Evolutionary conservation across 2,329 filamentous ascomycete genomes (phyloP).

Genomic region (Sporothrix brunneoviolacea): DNA sequence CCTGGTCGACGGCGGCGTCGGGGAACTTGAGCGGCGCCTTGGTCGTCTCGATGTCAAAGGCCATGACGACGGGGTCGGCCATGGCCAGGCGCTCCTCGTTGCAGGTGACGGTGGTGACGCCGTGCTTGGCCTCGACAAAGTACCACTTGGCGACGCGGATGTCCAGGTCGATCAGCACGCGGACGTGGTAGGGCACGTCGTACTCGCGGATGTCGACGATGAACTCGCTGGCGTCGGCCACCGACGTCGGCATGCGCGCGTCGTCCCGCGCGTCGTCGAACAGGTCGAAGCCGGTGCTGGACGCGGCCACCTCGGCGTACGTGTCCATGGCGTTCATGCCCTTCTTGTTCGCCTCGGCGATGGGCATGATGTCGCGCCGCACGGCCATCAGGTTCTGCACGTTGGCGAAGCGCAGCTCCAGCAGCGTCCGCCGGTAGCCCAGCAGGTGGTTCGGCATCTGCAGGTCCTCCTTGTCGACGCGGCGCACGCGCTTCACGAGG

Average conservation of each 20-base stretch:
- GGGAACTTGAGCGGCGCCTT: slow-evolving; percentile 96
- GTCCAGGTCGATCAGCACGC: slow-evolving; percentile 96
- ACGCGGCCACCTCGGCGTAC: slow-evolving; percentile 89
- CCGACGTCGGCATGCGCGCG: slow-evolving; percentile 68
- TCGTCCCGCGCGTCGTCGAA: slow-evolving; percentile 81
- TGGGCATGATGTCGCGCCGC: slow-evolving; percentile 73
- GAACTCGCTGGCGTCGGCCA: slow-evolving; percentile 88
- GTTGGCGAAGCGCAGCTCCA: slow-evolving; percentile 82
- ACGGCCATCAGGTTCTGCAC: slow-evolving; percentile 81
- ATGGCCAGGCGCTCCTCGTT: slow-evolving; percentile 83
- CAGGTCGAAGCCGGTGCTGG: slow-evolving; percentile 64
- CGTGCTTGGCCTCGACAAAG: slow-evolving; percentile 88
- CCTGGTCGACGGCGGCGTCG: slow-evolving; percentile 86
- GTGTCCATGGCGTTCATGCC: slow-evolving; percentile 96
- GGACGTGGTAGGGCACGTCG: slow-evolving; percentile 97
- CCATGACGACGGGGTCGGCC: slow-evolving; percentile 95
- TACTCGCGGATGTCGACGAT: slow-evolving; percentile 99
- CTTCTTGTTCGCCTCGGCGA: slow-evolving; percentile 95
- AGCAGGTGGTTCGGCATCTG: slow-evolving; percentile 92
- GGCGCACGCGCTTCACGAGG: slow-evolving; percentile 68
- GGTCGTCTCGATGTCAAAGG: slow-evolving; percentile 98
- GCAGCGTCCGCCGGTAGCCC: slow-evolving; percentile 80
- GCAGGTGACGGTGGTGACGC: slow-evolving; percentile 72
- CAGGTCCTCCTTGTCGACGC: slow-evolving; percentile 86
- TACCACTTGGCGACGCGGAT: slow-evolving; percentile 98